Conservation (phyloP, 2,329 filamentous ascomycete genomes). For the Chaetothyriales sp. region DNA sequence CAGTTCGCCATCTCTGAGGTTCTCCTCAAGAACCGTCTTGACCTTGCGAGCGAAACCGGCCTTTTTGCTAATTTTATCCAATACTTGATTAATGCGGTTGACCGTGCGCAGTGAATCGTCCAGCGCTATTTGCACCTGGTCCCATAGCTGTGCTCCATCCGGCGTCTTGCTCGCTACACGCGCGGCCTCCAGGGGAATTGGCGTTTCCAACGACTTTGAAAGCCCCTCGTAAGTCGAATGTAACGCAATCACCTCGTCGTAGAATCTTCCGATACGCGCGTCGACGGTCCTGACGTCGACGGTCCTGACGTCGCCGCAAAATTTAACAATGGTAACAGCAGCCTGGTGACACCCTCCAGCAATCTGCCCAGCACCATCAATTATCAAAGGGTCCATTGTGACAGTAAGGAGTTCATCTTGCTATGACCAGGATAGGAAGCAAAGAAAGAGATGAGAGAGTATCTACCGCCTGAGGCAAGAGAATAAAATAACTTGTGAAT, state of each 20-base stretch:
- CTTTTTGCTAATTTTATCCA: slow-evolving; percentile 9
- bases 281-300: slow-evolving; percentile 13
- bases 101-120: slow-evolving; percentile 14
- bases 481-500: neutral
- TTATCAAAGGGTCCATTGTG: slow-evolving; percentile 11
- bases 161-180: slow-evolving; percentile 12
- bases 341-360: slow-evolving; percentile 10
- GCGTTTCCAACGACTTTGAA: slow-evolving; percentile 11
- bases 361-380: slow-evolving; percentile 11
- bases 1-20: slow-evolving; percentile 12
- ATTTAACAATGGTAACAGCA: slow-evolving; percentile 15
- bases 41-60: slow-evolving; percentile 9
- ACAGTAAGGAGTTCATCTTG: neutral
- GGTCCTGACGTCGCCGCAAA: slow-evolving; percentile 11
- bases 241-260: slow-evolving; percentile 12
- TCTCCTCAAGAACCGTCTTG: slow-evolving; percentile 12
- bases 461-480: neutral
- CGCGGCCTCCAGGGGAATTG: slow-evolving; percentile 13
- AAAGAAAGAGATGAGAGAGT: neutral
- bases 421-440: neutral
- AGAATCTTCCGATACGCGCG: slow-evolving; percentile 12
- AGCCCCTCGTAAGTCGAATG: slow-evolving; percentile 13
- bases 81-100: slow-evolving; percentile 11
- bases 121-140: slow-evolving; percentile 10
- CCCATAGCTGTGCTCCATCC: slow-evolving; percentile 14